Conservation (phyloP, 768 basidiomycete genomes). For the Pleurotus pulmonarius region DNA sequence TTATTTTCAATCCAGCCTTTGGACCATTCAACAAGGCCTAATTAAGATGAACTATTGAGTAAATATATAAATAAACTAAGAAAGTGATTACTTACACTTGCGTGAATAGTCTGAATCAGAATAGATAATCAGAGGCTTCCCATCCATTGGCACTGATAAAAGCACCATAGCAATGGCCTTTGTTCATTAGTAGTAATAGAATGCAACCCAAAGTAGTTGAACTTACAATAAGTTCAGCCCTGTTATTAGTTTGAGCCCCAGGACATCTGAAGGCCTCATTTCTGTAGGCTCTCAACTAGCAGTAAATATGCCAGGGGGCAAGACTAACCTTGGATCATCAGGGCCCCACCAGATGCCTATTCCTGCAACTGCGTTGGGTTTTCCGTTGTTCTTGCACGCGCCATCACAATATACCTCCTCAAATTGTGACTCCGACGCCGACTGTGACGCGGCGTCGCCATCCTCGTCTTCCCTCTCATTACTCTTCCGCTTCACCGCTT, state of each 20-base stretch:
- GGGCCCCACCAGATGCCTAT: constrained; percentile 89
- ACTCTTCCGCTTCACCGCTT: constrained; percentile 23
- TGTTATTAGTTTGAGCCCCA: constrained; percentile 81
- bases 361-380: constrained; percentile 64
- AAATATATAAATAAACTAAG: neutral
- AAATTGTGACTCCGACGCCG: neutral
- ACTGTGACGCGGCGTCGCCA: too few relatives aligned
- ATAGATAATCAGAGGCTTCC: constrained; percentile 64
- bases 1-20: constrained; percentile 57
- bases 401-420: constrained; percentile 83
- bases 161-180: constrained; percentile 84
- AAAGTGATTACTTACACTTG: constrained; percentile 45
- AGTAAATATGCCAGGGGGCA: neutral
- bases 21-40: constrained; percentile 71
- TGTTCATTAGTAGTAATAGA: neutral
- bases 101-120: constrained; percentile 88
- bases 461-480: constrained; percentile 26
- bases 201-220: neutral
- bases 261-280: constrained; percentile 83
- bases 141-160: constrained; percentile 60
- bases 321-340: constrained; percentile 53
- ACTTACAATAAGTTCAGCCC: constrained; percentile 83
- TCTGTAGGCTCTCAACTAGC: constrained; percentile 32
- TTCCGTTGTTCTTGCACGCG: constrained; percentile 81
- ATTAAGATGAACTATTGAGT: constrained; percentile 4